phyloP scores from a whole-genome alignment of 2,329 filamentous ascomycete genomes.

The Fusarium scirpi region DNA sequence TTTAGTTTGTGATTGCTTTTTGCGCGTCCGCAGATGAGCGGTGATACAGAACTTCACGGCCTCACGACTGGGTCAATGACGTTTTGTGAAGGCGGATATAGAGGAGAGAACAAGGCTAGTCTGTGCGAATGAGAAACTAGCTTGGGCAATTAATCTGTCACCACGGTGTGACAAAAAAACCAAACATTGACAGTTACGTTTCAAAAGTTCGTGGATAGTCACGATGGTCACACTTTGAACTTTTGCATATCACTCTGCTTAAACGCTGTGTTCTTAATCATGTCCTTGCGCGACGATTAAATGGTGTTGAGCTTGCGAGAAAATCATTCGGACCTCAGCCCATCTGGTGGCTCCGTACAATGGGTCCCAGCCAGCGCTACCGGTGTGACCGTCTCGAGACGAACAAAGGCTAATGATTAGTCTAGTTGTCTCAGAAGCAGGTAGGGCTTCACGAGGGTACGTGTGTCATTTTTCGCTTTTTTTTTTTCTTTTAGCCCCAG shows the following conservation, averaged over 20 bases:
- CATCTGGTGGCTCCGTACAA: neutral
- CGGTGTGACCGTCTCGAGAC: neutral
- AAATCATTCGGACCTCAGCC: neutral
- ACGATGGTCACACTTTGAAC: too few relatives aligned
- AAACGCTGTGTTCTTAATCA: neutral
- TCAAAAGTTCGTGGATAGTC: neutral
- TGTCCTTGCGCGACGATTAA: neutral
- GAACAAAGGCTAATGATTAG: neutral
- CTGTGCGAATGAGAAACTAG: neutral
- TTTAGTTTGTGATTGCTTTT: slow-evolving; percentile 3
- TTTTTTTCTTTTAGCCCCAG: neutral
- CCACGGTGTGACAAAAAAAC: neutral
- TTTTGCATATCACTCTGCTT: neutral
- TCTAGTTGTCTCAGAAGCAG: neutral
- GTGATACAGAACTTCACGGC: neutral
- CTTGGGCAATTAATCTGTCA: neutral
- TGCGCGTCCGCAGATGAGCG: neutral
- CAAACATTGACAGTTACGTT: neutral
- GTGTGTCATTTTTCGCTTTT: neutral
- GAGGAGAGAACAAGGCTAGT: neutral
- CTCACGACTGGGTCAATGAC: neutral
- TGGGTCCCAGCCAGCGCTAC: neutral
- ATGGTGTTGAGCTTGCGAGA: neutral
- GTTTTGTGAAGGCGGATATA: neutral
- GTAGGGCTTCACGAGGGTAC: neutral